Base-by-base conservation (phyloP, 179 eudicot genomes). In the Corrigiola litoralis region DNA sequence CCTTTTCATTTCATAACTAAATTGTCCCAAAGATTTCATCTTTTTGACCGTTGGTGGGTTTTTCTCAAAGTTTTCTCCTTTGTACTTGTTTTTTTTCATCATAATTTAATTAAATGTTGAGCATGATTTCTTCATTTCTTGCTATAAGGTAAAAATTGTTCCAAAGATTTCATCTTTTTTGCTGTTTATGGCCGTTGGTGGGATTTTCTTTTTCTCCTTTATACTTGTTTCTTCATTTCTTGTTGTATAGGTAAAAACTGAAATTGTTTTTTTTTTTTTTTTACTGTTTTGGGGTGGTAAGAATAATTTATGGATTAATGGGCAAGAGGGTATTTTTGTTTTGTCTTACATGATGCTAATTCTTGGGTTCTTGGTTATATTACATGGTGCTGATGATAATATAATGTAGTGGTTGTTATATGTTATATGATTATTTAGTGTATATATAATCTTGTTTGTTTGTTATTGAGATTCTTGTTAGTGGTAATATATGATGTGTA, bases 291-390 rank as follows among this genome's bases (percentile, higher is more conserved):
- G 13, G 24, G 14, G 11, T 46, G 50, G 20, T 21, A 25, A 8
- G 21, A 6, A 40, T 29, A 5, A 56, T 38, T 42, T 62, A 47
- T 53, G 66, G 53, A 45, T 46, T 45, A 45, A 2, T 17, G 66
- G 53, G 14, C 20, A 18, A 58, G 16, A 10, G 23, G 10, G 46
- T 58, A 20, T 21, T 37, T 58, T 37, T 20, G 2, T 13, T 37
- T 11, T 18, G 17, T 37, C 27, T 16, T 21, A 16, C 4, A 23
- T 8, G 36, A 14, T 28, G 9, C 29, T 46, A 2, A 21, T n/a
- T n/a, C n/a, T n/a, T n/a, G n/a, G n/a, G n/a, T n/a, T n/a, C n/a
- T 6, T 58, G 24, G 63, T 20, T 36, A 5, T 16, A 10, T 32
- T 8, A 1, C 8, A 1, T 18, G 57, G 18, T 18, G 4, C 10